Conservation (phyloP, 352 stramenopile species). For the Blastocystis sp. region DNA sequence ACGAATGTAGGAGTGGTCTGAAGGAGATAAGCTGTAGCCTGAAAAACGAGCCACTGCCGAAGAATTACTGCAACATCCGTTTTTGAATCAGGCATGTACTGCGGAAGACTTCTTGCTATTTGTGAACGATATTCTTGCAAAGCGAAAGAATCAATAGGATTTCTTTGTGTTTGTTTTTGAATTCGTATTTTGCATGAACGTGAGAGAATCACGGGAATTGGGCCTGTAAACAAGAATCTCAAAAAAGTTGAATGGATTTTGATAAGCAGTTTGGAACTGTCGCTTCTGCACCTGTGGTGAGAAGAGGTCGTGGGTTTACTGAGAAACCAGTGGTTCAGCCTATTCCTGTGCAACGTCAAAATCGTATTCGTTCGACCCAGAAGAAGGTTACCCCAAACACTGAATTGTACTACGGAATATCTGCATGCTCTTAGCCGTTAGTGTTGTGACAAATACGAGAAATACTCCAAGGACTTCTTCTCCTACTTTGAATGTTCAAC, state of each 20-base stretch:
- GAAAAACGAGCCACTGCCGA: constrained; percentile 77
- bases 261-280: constrained; percentile 53
- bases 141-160: constrained; percentile 8
- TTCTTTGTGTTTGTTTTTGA: not conserved
- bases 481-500: not conserved
- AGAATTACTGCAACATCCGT: constrained; percentile 83
- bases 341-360: not conserved
- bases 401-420: constrained; percentile 47
- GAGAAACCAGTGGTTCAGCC: not conserved
- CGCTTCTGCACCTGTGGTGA: not conserved
- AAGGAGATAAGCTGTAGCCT: constrained; percentile 29
- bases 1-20: constrained; percentile 71
- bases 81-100: constrained; percentile 75
- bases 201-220: not conserved
- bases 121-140: constrained; percentile 54
- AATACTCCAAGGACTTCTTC: not conserved
- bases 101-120: constrained; percentile 73
- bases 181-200: not conserved
- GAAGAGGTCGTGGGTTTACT: constrained; percentile 33
- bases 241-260: constrained; percentile 54
- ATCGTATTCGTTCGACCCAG: not conserved
- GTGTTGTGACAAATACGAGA: constrained; percentile 25
- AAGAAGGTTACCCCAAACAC: constrained; percentile 26
- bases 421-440: constrained; percentile 41
- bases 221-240: not conserved